phyloP scores from a whole-genome alignment of 805 yeast species.

The Ogataea henricii region DNA sequence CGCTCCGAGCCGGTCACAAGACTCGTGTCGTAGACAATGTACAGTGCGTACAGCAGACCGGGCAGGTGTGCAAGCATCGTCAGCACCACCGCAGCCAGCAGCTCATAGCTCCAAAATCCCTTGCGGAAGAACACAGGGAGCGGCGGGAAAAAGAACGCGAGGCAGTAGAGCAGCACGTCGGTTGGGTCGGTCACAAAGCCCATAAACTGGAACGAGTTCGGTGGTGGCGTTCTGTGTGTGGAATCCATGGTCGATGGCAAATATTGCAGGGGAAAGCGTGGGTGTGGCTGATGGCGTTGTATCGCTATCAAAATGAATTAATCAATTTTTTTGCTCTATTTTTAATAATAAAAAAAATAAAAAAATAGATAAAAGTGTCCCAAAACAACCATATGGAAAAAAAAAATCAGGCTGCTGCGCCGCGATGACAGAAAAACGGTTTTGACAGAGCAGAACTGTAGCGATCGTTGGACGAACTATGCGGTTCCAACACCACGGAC shows the following conservation, averaged over 20 bases:
- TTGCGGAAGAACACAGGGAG: slow-evolving; percentile 67
- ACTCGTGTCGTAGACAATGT: slow-evolving; percentile 40
- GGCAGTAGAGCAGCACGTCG: slow-evolving; percentile 59
- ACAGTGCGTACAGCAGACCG: slow-evolving; percentile 52
- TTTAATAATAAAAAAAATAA: neutral
- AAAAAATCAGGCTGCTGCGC: slow-evolving; percentile 2
- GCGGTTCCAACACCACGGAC: no score
- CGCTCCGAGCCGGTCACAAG: slow-evolving; percentile 26
- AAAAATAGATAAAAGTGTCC: neutral
- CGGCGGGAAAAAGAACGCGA: slow-evolving; percentile 72
- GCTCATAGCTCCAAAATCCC: slow-evolving; percentile 60
- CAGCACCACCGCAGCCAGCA: slow-evolving; percentile 43
- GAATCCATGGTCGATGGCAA: slow-evolving; percentile 1
- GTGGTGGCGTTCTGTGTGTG: slow-evolving; percentile 14
- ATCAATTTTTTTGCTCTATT: neutral
- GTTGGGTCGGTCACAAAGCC: slow-evolving; percentile 28
- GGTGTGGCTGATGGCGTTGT: neutral
- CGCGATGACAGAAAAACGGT: neutral
- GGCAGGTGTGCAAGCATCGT: slow-evolving; percentile 52
- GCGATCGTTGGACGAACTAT: no score
- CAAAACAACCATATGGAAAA: no score
- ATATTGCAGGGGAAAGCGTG: neutral
- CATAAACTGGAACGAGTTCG: slow-evolving; percentile 18
- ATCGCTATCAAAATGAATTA: neutral
- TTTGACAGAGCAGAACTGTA: no score